Base-by-base conservation (phyloP, 805 yeast species). In the Lachancea meyersii region DNA sequence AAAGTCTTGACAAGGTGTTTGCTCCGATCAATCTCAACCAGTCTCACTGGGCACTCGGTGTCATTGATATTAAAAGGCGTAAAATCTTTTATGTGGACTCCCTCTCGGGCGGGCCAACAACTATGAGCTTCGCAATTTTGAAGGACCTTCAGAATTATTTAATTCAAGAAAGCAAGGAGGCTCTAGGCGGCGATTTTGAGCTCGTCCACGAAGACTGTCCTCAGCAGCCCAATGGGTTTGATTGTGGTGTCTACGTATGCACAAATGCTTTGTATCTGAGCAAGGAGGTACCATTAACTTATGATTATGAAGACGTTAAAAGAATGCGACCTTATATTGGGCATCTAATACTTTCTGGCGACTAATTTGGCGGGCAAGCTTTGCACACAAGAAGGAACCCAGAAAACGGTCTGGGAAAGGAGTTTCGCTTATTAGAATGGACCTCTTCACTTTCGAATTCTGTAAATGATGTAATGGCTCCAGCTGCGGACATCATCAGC, bases 181-280 rank as follows among this genome's bases (percentile, higher is more conserved):
- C 60, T 4, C 31, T 60, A 10, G 70, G 70, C 5, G 47, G 58
- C 27, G 67, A 65, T 17, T 63, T 58, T 38, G 61, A 58, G 13
- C 43, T 61, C 16, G 43, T 47, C 13, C 69, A 64, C 30, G 48
- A 60, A 2, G 58, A 64, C n/a, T 72, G 89, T 33, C 97, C 98
- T 1, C 86, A 82, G 51, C 98, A 93, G 59, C 68, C 72, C 21
- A 93, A 93, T 57, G 97, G 97, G 0, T 86, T 60, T 51, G 98
- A 93, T 62, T 93, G 98, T 68, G 98, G 98, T 6, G 95, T 91
- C 2, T 93, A 89, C 57, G 76, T 94, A 2, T 83, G 97, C 61
- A 77, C 88, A 43, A 82, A 80, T 36, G 86, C 85, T 1, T 74
- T 78, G 37, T 80, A 73, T 35, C 53, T 86, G 32, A 65, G 89